These are phyloP conservation scores for Takakia lepidozioides DNA, from an alignment of 225 moss, liverwort and hornwort species.

Conservation along the genomic window DNA sequence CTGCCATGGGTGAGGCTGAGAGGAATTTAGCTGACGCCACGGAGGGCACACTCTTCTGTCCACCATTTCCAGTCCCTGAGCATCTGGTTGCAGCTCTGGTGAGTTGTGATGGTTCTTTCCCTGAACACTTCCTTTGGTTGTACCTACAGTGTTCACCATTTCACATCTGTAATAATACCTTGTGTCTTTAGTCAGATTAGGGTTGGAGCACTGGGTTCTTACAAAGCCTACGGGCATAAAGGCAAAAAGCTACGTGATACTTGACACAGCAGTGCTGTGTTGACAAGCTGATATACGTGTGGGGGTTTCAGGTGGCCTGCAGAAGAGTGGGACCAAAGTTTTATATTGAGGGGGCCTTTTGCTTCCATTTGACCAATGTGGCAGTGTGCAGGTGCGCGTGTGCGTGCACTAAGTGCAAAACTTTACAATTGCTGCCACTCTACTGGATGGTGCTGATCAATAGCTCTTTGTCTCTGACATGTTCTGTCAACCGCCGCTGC, in stretches of 20 bases:
- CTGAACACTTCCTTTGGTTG: too few relatives aligned
- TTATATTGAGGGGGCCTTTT: conserved; percentile 39
- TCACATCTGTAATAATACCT: too few relatives aligned
- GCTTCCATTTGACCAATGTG: conserved; percentile 52
- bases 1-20: conserved; percentile 15
- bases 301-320: conserved; percentile 49
- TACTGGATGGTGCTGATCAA: conserved; percentile 39
- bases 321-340: conserved; percentile 43
- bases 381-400: conserved; percentile 61
- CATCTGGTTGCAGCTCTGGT: conserved; percentile 29
- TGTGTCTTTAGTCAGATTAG: too few relatives aligned
- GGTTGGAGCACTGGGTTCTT: too few relatives aligned
- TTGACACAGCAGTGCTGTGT: not conserved
- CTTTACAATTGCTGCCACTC: conserved; percentile 38
- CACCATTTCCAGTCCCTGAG: conserved; percentile 42
- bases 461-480: conserved; percentile 11
- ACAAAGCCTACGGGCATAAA: too few relatives aligned
- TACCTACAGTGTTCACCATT: too few relatives aligned
- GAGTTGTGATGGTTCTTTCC: conserved; percentile 22
- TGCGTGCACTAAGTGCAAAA: conserved; percentile 18
- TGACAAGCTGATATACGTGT: conserved; percentile 31
- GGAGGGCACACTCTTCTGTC: conserved; percentile 9
- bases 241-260: too few relatives aligned
- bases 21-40: conserved; percentile 24
- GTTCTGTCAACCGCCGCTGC: conserved; percentile 24